Conservation (phyloP, 805 yeast species). For the Monosporozyma aquatica region DNA sequence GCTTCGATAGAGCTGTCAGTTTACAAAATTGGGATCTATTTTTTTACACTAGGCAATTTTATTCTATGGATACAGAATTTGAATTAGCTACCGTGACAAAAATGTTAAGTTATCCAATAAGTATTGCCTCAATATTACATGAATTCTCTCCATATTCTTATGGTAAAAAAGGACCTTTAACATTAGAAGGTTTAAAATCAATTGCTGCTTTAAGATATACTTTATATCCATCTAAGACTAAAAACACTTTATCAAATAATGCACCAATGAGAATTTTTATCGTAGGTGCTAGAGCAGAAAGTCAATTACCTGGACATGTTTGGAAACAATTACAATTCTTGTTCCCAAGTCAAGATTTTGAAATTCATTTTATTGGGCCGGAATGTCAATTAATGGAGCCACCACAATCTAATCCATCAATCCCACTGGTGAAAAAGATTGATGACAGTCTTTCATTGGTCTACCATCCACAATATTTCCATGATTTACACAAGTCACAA, state of each 20-base stretch:
- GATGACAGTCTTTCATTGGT: constrained; percentile 71
- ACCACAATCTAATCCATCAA: constrained; percentile 30
- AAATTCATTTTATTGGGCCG: constrained; percentile 91
- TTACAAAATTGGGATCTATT: constrained; percentile 86
- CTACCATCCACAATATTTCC: constrained; percentile 87
- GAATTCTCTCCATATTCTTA: constrained; percentile 76
- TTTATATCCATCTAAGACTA: constrained; percentile 51
- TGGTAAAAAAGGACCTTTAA: constrained; percentile 77
- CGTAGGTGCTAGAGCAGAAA: constrained; percentile 88
- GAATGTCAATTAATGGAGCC: constrained; percentile 45
- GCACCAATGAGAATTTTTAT: constrained; percentile 86
- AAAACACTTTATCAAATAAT: constrained; percentile 45
- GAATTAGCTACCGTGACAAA: constrained; percentile 93
- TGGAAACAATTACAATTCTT: constrained; percentile 89
- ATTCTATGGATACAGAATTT: constrained; percentile 95
- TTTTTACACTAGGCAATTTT: constrained; percentile 85
- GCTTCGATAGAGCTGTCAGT: constrained; percentile 65
- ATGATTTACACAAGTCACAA: constrained; percentile 81
- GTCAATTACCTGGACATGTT: constrained; percentile 87
- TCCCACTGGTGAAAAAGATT: constrained; percentile 63
- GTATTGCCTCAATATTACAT: constrained; percentile 77
- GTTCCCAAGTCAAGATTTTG: constrained; percentile 75
- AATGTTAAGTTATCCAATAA: constrained; percentile 86
- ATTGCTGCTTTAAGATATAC: constrained; percentile 89
- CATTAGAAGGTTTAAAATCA: constrained; percentile 89